Evolutionary conservation across 192 early-diverging fungal species (phyloP).

Genomic region (Entophlyctis helioformis): DNA sequence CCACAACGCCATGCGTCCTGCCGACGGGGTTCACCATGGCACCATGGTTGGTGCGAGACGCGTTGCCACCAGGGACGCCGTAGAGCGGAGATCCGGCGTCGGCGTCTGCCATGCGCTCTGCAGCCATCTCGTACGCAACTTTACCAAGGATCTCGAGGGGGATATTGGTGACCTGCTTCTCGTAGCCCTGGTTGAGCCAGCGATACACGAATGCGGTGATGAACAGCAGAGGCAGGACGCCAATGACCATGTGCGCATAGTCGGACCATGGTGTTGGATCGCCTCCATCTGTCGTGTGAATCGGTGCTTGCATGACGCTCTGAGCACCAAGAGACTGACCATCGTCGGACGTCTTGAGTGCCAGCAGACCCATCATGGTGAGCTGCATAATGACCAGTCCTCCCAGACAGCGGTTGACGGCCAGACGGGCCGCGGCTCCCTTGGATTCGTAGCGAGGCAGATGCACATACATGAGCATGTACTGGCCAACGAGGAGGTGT

Average conservation of each 20-base stretch:
- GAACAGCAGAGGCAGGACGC: conserved; percentile 26
- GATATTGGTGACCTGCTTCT: conserved; percentile 25
- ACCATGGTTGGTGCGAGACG: not conserved
- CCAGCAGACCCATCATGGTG: conserved; percentile 39
- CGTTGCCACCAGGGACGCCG: not conserved
- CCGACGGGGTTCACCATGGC: not conserved
- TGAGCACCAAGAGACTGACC: not conserved
- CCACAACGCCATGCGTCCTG: no score
- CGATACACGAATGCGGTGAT: conserved; percentile 22
- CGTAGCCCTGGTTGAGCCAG: conserved; percentile 34
- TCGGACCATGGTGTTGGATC: no score
- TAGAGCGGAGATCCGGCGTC: not conserved
- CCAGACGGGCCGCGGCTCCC: conserved; percentile 28
- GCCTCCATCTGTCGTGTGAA: not conserved
- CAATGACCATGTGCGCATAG: conserved; percentile 20
- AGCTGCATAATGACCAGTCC: conserved; percentile 40
- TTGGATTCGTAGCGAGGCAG: conserved; percentile 38
- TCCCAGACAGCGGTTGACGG: conserved; percentile 28
- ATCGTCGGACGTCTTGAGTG: conserved; percentile 18
- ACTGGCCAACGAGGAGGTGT: no score
- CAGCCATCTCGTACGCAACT: no score
- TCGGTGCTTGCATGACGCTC: not conserved
- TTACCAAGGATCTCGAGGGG: conserved; percentile 34
- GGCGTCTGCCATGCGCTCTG: no score
- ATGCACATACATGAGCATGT: conserved; percentile 39